A percentile compares a stretch with the other conserved stretches of the same genome.
Evolutionary conservation across 208 protist genomes (phyloP).

Genomic region (Leishmania tropica): DNA sequence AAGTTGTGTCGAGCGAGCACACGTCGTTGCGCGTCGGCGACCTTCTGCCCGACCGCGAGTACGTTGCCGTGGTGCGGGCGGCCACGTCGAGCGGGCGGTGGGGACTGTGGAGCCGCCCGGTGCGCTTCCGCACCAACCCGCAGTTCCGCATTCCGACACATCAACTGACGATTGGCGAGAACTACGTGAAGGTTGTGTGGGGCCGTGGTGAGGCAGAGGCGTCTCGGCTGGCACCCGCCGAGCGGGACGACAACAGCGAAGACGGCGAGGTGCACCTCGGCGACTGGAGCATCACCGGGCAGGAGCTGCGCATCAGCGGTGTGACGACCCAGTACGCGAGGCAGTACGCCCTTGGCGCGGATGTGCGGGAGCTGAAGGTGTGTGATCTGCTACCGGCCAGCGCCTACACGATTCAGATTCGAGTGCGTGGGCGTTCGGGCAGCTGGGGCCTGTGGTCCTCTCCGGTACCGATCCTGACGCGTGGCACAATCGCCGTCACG

Average conservation of each 20-base stretch:
- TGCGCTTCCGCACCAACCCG: constrained; percentile 88
- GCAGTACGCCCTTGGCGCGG: constrained; percentile 79
- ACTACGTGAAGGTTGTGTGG: constrained; percentile 91
- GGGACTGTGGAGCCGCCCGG: constrained; percentile 87
- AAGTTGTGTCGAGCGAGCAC: constrained; percentile 77
- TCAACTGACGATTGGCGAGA: constrained; percentile 91
- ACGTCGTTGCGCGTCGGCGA: constrained; percentile 78
- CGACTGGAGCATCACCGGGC: constrained; percentile 83
- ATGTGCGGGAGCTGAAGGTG: constrained; percentile 88
- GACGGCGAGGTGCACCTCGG: constrained; percentile 62
- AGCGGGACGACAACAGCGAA: constrained; percentile 3
- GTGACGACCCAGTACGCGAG: constrained; percentile 80
- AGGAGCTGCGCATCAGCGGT: constrained; percentile 90
- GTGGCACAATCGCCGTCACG: constrained; percentile 80
- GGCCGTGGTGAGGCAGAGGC: constrained; percentile 53
- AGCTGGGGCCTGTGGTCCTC: constrained; percentile 89
- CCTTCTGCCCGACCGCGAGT: constrained; percentile 86
- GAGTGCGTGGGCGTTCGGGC: constrained; percentile 80
- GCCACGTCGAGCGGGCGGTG: constrained; percentile 80
- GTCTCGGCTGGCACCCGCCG: background rate
- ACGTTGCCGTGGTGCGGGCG: constrained; percentile 87
- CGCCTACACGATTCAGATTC: constrained; percentile 90
- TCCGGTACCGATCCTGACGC: constrained; percentile 85
- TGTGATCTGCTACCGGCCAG: constrained; percentile 80
- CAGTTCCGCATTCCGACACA: constrained; percentile 88